A percentile compares a stretch with the other conserved stretches of the same genome.
phyloP scores from a whole-genome alignment of 2,329 filamentous ascomycete species.

The Sphaerulina vaccinii region DNA sequence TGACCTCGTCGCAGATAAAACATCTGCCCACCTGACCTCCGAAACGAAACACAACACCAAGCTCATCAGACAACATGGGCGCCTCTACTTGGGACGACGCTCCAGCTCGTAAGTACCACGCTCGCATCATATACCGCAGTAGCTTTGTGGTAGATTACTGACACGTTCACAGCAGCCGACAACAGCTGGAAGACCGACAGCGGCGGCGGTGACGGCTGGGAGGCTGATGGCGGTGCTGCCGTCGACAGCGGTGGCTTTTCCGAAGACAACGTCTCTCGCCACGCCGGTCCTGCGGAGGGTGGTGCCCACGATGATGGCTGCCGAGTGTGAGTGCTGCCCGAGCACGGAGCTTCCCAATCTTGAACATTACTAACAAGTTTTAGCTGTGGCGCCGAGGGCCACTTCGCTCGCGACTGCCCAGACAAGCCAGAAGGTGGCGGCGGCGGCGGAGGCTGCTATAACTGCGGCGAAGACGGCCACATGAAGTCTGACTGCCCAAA shows the following conservation, averaged over 20 bases:
- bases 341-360: background rate
- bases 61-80: conserved; percentile 9
- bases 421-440: conserved; percentile 36
- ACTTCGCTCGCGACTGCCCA: conserved; percentile 52
- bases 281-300: conserved; percentile 26
- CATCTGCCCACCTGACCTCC: background rate
- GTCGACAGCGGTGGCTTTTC: conserved; percentile 21
- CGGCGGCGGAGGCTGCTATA: conserved; percentile 55
- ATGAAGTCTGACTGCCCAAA: conserved; percentile 63
- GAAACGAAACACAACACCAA: conserved; percentile 4
- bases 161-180: conserved; percentile 15
- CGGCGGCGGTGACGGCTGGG: conserved; percentile 16
- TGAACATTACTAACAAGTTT: conserved; percentile 30
- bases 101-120: conserved; percentile 22
- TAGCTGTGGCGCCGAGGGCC: conserved; percentile 45
- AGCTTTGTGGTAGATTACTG: conserved; percentile 7
- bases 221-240: conserved; percentile 14
- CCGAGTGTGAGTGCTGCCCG: conserved; percentile 41
- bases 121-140: background rate
- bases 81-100: conserved; percentile 31
- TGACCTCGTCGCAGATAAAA: background rate
- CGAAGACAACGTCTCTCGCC: conserved; percentile 32
- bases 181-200: conserved; percentile 27
- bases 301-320: conserved; percentile 37
- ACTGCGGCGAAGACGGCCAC: conserved; percentile 56